Conservation (phyloP, 2,329 filamentous ascomycete species). For the Gyromitra esculenta region DNA sequence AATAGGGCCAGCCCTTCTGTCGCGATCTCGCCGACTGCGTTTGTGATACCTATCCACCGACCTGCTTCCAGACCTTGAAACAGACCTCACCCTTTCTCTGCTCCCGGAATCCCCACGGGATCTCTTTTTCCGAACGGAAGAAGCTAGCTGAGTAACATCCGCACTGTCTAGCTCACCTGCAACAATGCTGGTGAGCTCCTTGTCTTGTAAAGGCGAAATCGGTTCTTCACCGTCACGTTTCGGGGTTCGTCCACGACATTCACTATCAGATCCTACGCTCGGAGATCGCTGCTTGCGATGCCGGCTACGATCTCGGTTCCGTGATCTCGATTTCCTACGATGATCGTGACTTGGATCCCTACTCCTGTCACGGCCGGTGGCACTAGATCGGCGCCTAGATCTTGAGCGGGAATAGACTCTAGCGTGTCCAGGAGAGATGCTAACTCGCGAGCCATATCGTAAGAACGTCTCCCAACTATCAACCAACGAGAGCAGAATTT, state of each 20-base stretch:
- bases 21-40: conserved; percentile 45
- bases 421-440: conserved; percentile 48
- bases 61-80: conserved; percentile 43
- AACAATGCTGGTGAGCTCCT: conserved; percentile 22
- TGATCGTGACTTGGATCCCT: conserved; percentile 55
- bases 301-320: conserved; percentile 55
- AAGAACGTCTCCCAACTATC: conserved; percentile 35
- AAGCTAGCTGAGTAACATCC: conserved; percentile 33
- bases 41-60: conserved; percentile 48
- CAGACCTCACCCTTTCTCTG: conserved; percentile 37
- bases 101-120: conserved; percentile 45
- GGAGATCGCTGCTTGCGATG: conserved; percentile 53
- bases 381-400: conserved; percentile 44
- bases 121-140: conserved; percentile 39
- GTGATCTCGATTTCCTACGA: conserved; percentile 51
- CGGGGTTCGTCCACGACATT: conserved; percentile 39
- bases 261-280: conserved; percentile 44
- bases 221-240: conserved; percentile 44
- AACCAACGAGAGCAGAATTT: conserved; percentile 22
- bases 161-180: conserved; percentile 24
- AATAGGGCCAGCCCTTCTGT: conserved; percentile 38
- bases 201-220: conserved; percentile 42
- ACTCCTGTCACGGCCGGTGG: conserved; percentile 50
- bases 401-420: conserved; percentile 42
- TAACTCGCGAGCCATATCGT: conserved; percentile 38